phyloP scores from a whole-genome alignment of 768 basidiomycete species.

The Mrakia blollopis region DNA sequence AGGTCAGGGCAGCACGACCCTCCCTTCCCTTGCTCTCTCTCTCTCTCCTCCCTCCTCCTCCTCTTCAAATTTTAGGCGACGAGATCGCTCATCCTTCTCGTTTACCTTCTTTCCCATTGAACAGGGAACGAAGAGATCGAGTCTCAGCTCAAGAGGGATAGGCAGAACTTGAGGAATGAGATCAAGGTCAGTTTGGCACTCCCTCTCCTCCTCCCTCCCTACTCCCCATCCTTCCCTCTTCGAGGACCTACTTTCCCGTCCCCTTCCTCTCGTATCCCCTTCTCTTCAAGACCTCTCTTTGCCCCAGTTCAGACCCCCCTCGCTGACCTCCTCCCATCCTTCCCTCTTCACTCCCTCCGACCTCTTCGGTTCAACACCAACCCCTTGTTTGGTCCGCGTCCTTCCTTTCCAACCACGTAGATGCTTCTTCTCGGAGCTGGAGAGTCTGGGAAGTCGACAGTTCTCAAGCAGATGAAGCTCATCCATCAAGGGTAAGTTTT shows the following conservation, averaged over 20 bases:
- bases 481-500: slow-evolving; percentile 32
- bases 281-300: too few species aligned
- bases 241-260: too few species aligned
- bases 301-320: background rate
- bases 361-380: too few species aligned
- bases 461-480: slow-evolving; percentile 34
- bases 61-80: background rate
- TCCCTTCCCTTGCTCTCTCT: background rate
- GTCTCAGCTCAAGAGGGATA: slow-evolving; percentile 80
- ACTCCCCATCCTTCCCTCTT: background rate
- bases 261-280: too few species aligned
- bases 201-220: background rate
- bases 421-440: slow-evolving; percentile 93
- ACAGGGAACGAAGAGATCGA: slow-evolving; percentile 82
- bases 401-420: slow-evolving; percentile 42
- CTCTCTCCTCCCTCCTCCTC: background rate
- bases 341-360: too few species aligned
- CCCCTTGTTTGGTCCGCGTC: background rate
- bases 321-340: background rate
- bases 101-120: background rate
- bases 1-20: background rate
- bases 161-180: slow-evolving; percentile 84
- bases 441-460: slow-evolving; percentile 81
- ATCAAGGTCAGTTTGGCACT: slow-evolving; percentile 47
- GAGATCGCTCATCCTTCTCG: background rate